These are phyloP conservation scores for Atractiella rhizophila DNA, from an alignment of 768 basidiomycete species.

Conservation along the genomic window DNA sequence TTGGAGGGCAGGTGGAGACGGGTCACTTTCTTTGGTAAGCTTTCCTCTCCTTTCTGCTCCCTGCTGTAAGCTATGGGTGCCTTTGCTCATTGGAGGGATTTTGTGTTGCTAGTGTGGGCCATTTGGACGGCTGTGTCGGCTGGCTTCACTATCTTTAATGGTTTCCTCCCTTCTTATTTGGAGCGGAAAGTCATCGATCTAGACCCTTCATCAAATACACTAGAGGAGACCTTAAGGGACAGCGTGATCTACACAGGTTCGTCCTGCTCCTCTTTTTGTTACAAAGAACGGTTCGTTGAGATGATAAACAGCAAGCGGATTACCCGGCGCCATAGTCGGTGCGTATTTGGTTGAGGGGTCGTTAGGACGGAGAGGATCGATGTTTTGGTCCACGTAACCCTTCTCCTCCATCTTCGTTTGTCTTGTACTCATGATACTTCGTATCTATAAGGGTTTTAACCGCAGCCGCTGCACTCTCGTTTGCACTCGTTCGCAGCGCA, in stretches of 20 bases:
- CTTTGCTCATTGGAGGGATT: conserved; percentile 45
- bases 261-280: conserved; percentile 16
- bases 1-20: background rate
- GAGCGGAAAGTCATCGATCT: conserved; percentile 30
- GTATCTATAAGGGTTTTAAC: too few relatives aligned
- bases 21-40: background rate
- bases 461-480: conserved; percentile 43
- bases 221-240: conserved; percentile 46
- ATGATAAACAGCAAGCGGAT: conserved; percentile 4
- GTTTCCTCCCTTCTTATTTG: conserved; percentile 61
- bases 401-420: too few relatives aligned
- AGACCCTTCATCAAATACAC: conserved; percentile 19
- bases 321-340: conserved; percentile 35
- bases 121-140: conserved; percentile 52
- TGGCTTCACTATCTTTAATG: conserved; percentile 63
- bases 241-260: conserved; percentile 70
- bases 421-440: too few relatives aligned
- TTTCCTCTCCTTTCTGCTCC: background rate
- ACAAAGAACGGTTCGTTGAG: background rate
- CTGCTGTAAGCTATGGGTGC: conserved; percentile 16
- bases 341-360: conserved; percentile 48
- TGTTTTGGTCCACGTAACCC: conserved; percentile 51
- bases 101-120: conserved; percentile 54
- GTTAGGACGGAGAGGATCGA: conserved; percentile 39
- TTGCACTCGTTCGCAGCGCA: conserved; percentile 34